Evolutionary conservation across 1,284 basidiomycete species (phyloP).

Genomic region (Cryptococcus sp.): DNA sequence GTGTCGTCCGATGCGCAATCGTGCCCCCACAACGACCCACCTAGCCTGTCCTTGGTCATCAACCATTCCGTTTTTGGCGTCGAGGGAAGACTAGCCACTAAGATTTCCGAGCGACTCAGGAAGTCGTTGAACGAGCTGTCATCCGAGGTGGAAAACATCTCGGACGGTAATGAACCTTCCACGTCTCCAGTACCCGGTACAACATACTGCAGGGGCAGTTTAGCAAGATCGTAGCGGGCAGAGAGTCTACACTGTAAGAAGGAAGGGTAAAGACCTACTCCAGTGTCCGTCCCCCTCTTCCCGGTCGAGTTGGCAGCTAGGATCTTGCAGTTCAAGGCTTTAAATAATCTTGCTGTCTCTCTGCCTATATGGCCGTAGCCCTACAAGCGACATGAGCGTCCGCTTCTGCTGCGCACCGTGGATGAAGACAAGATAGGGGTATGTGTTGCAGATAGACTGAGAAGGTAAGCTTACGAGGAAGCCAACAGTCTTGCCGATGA

Average conservation of each 20-base stretch:
- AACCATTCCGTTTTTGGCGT: slow-evolving; percentile 41
- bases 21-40: slow-evolving; percentile 23
- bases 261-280: slow-evolving; percentile 30
- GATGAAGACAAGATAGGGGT: no score
- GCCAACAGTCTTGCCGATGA: no score
- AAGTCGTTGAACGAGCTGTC: slow-evolving; percentile 34
- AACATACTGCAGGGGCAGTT: slow-evolving; percentile 27
- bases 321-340: slow-evolving; percentile 40
- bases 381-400: slow-evolving; percentile 4
- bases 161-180: slow-evolving; percentile 33
- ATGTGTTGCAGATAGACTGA: no score
- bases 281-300: slow-evolving; percentile 30
- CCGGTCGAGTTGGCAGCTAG: slow-evolving; percentile 49
- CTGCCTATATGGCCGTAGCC: slow-evolving; percentile 44
- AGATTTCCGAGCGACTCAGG: slow-evolving; percentile 39
- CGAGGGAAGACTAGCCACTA: slow-evolving; percentile 45
- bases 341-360: slow-evolving; percentile 46
- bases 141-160: slow-evolving; percentile 42
- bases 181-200: slow-evolving; percentile 44
- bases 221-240: no score
- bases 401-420: no score
- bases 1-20: no score
- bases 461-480: no score
- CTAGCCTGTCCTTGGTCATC: slow-evolving; percentile 34
- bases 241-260: neutral